Percentiles rank a stretch among this genome's conserved stretches.
Conservation (phyloP, 1,284 basidiomycete species). For the Trichosporon faecale region DNA sequence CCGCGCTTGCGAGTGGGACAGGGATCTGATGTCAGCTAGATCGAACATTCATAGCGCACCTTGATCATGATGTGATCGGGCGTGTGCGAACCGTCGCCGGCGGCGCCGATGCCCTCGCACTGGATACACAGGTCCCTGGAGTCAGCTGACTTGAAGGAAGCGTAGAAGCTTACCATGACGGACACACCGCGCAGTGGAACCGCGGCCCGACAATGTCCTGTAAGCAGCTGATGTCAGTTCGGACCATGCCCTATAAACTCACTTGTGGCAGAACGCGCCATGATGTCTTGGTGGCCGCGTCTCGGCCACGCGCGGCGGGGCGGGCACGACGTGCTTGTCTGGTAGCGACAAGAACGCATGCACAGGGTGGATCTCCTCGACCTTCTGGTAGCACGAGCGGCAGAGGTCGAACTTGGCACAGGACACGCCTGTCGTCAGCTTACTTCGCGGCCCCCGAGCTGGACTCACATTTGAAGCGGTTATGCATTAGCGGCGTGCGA, state of each 20-base stretch:
- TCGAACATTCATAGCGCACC: conserved; percentile 53
- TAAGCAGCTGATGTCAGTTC: conserved; percentile 62
- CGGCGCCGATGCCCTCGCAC: conserved; percentile 72
- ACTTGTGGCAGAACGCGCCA: conserved; percentile 60
- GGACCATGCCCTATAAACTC: conserved; percentile 45
- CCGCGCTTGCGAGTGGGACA: conserved; percentile 67
- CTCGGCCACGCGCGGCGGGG: not conserved
- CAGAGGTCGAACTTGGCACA: conserved; percentile 77
- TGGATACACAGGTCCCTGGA: conserved; percentile 66
- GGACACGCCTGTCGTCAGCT: conserved; percentile 55
- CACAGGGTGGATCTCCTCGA: conserved; percentile 81
- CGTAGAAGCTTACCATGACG: conserved; percentile 43
- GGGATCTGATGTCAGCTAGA: conserved; percentile 62
- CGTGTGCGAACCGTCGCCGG: conserved; percentile 40
- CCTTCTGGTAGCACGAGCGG: conserved; percentile 62
- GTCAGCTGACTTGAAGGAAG: not conserved
- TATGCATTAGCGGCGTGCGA: conserved; percentile 59
- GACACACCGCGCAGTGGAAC: conserved; percentile 85
- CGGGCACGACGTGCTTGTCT: conserved; percentile 51
- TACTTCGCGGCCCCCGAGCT: not conserved
- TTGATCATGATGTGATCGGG: conserved; percentile 81
- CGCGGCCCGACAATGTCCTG: conserved; percentile 83
- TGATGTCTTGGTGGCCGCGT: conserved; percentile 34
- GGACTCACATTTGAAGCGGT: conserved; percentile 70
- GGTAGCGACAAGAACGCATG: conserved; percentile 77